Base-by-base conservation (phyloP, 2,329 filamentous ascomycete genomes). In the Raffaelea arxii region DNA sequence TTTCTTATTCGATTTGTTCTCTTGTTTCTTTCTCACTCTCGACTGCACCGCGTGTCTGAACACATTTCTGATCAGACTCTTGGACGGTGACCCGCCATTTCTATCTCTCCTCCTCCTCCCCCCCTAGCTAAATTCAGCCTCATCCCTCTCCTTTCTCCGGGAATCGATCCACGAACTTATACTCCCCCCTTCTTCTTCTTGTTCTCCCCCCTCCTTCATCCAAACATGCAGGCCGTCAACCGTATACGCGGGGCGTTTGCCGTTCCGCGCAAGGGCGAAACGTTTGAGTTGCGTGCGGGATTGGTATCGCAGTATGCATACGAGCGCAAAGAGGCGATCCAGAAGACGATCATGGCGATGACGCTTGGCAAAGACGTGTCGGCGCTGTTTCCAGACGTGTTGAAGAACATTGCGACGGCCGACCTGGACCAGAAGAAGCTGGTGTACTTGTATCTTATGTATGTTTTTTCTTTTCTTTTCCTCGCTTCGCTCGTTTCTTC, bases 261-360 rank as follows among this genome's bases (percentile, higher is more conserved):
- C 64, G 83, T 82, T 64, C 92, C 92, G 58, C 82, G 84, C 61
- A 98, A 98, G 73, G 92, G 92, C 65, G 92, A 98, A 71, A 98
- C 92, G 16, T 97, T 95, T 64, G 92, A 98, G 74, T 72, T 98
- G 68, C 84, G 92, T 65, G 88, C 91, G 53, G 92, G 92, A 35
- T 74, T 98, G 64, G 92, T 94, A 53, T 98, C 92, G 54, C 92
- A 98, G 71, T 98, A 97, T 84, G 92, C 92, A 50, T 96, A 94
- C 70, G 92, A 98, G 78, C 84, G 89, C 60, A 98, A 98, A 68
- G 92, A 98, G 72, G 86, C 92, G 22, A 98, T 98, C 58, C 92
- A 98, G 65, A 97, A 95, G 76, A 98, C 92, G 54, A 98, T 98
- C 70, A 97, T 97, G 90, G 90, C 92, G 63, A 98, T 98, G 92